Percentiles rank a stretch among this genome's conserved stretches.
These are phyloP conservation scores for Trichoderma sp. DNA, from an alignment of 2,329 filamentous ascomycete species.

Conservation along the genomic window DNA sequence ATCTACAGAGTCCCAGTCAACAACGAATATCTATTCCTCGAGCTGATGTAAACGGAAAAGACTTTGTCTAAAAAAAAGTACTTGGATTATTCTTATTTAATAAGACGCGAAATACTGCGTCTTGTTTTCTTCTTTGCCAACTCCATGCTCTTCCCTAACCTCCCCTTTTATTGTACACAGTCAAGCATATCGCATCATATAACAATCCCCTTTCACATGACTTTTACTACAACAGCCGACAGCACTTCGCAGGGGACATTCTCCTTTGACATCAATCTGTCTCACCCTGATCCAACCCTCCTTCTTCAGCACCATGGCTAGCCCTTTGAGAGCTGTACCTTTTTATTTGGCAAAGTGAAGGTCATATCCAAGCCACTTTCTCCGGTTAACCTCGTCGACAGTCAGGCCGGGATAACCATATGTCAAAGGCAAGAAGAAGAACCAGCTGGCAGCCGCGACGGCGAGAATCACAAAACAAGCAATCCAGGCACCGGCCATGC, in stretches of 20 bases:
- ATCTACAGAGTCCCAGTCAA: not conserved
- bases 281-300: not conserved
- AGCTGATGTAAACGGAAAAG: not conserved
- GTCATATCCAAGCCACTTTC: conserved; percentile 97
- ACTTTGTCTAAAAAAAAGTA: not conserved
- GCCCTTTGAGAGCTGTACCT: not conserved
- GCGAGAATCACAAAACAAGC: conserved; percentile 70
- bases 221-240: not conserved
- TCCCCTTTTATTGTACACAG: conserved; percentile 12
- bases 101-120: not conserved
- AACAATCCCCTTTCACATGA: not conserved
- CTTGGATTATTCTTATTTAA: not conserved
- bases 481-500: conserved; percentile 75
- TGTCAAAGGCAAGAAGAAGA: conserved; percentile 91
- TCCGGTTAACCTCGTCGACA: conserved; percentile 73
- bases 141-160: not conserved
- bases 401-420: conserved; percentile 90
- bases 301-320: not conserved
- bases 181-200: not conserved
- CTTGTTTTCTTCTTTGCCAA: not conserved
- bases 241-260: not conserved
- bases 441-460: conserved; percentile 74
- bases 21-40: not conserved
- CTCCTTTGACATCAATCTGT: not conserved
- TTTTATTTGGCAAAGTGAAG: conserved; percentile 95